These are phyloP conservation scores for Talaromyces sp. DNA, from an alignment of 2,329 filamentous ascomycete genomes.

Conservation along the genomic window DNA sequence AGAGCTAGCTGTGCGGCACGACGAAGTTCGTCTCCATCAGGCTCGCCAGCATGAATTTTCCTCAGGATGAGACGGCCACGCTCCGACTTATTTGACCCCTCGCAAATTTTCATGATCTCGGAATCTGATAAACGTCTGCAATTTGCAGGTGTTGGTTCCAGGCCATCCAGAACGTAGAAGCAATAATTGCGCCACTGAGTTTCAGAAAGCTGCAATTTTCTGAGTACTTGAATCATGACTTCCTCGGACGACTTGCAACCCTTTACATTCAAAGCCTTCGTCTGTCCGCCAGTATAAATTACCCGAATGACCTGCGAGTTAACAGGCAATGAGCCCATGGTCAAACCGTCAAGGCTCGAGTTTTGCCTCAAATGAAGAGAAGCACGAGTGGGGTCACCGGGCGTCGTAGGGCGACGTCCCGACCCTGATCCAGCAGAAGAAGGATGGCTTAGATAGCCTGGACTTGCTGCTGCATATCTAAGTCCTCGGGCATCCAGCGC, in stretches of 20 bases:
- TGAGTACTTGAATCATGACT: constrained; percentile 81
- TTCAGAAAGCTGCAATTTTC: constrained; percentile 82
- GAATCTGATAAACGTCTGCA: constrained; percentile 79
- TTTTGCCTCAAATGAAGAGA: constrained; percentile 70
- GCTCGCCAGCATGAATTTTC: constrained; percentile 88
- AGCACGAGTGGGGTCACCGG: constrained; percentile 58
- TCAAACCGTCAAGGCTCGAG: constrained; percentile 77
- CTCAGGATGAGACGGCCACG: constrained; percentile 84
- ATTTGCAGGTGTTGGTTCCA: constrained; percentile 74
- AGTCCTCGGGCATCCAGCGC: constrained; percentile 55
- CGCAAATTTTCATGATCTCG: constrained; percentile 86
- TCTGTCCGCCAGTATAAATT: constrained; percentile 85
- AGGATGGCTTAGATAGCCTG: constrained; percentile 51
- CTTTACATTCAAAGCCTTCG: constrained; percentile 89
- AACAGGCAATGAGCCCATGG: constrained; percentile 78
- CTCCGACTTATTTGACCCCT: constrained; percentile 77
- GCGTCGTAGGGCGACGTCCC: constrained; percentile 54
- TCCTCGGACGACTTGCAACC: constrained; percentile 89
- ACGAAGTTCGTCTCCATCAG: constrained; percentile 78
- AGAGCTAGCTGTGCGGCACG: constrained; percentile 83
- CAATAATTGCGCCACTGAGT: constrained; percentile 93
- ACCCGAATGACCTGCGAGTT: constrained; percentile 88
- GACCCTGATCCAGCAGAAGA: constrained; percentile 50
- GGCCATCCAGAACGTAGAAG: constrained; percentile 86
- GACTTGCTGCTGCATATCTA: constrained; percentile 49